These are phyloP conservation scores for Ganoderma multipileum DNA, from an alignment of 1,284 basidiomycete genomes.

Conservation along the genomic window DNA sequence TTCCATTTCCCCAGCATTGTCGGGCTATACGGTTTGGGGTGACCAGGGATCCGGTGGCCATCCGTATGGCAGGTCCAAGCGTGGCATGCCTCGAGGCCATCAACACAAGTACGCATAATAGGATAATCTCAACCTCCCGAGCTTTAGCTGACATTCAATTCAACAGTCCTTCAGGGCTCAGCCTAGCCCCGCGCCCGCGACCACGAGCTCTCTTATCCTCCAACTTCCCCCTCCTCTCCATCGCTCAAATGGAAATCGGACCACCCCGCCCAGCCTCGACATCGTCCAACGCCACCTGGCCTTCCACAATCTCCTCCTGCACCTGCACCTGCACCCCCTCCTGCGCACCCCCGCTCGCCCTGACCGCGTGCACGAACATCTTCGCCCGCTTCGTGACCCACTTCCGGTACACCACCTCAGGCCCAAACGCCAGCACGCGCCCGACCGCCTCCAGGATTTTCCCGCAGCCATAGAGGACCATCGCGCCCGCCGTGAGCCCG, in stretches of 20 bases:
- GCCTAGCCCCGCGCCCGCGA: not conserved
- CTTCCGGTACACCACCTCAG: slow-evolving; percentile 18
- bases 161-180: not conserved
- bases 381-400: slow-evolving; percentile 8
- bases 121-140: not conserved
- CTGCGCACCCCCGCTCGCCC: not conserved
- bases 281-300: not conserved
- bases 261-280: slow-evolving; percentile 2
- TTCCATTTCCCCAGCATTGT: not conserved
- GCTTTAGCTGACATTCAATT: not conserved
- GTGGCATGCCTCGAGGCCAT: not conserved
- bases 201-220: not conserved
- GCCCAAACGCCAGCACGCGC: slow-evolving; percentile 17
- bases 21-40: not conserved
- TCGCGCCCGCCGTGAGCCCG: slow-evolving; percentile 15
- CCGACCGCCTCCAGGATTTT: slow-evolving; percentile 26
- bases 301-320: not conserved
- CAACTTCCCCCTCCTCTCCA: not conserved
- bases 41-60: not conserved
- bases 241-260: not conserved
- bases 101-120: not conserved
- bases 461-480: slow-evolving; percentile 23
- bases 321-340: not conserved
- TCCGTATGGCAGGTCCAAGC: not conserved
- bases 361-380: not conserved